Conservation (phyloP, 495 filamentous ascomycete species). For the Talaromyces borbonicus region DNA sequence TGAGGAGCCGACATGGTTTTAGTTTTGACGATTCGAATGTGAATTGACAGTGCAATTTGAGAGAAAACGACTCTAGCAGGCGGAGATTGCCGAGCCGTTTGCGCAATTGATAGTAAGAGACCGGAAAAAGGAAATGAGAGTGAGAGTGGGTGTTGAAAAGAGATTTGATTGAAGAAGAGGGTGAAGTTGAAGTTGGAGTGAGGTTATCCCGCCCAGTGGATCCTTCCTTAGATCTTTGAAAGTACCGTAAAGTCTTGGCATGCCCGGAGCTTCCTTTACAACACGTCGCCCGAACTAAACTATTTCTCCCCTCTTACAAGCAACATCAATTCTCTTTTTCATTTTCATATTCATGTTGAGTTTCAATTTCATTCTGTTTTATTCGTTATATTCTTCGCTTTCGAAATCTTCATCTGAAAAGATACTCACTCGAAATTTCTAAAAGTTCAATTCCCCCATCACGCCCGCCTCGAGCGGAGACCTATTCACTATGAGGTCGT, state of each 20-base stretch:
- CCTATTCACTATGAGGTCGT: conserved; percentile 58
- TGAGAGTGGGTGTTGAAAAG: not conserved
- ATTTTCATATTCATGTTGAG: not conserved
- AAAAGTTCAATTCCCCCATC: conserved; percentile 8
- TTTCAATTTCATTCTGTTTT: conserved; percentile 6
- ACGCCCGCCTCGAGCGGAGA: conserved; percentile 29
- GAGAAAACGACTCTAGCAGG: not conserved
- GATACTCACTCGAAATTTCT: too few species aligned
- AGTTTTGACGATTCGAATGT: too few species aligned
- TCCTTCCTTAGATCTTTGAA: too few species aligned
- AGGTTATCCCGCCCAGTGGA: conserved; percentile 3
- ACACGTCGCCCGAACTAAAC: conserved; percentile 42
- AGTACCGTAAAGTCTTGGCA: conserved; percentile 34
- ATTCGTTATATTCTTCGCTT: too few species aligned
- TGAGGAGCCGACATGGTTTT: conserved; percentile 56
- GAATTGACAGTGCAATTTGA: conserved; percentile 13
- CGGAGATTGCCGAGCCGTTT: too few species aligned
- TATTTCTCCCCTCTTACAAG: too few species aligned
- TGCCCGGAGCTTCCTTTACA: conserved; percentile 28
- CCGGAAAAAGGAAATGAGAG: not conserved
- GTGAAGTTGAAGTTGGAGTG: conserved; percentile 8
- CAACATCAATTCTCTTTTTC: conserved; percentile 7
- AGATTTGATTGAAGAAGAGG: not conserved
- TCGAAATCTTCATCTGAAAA: too few species aligned
- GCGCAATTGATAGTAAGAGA: too few species aligned